phyloP scores from a whole-genome alignment of 2,329 filamentous ascomycete genomes.

The Colletotrichum tabaci region DNA sequence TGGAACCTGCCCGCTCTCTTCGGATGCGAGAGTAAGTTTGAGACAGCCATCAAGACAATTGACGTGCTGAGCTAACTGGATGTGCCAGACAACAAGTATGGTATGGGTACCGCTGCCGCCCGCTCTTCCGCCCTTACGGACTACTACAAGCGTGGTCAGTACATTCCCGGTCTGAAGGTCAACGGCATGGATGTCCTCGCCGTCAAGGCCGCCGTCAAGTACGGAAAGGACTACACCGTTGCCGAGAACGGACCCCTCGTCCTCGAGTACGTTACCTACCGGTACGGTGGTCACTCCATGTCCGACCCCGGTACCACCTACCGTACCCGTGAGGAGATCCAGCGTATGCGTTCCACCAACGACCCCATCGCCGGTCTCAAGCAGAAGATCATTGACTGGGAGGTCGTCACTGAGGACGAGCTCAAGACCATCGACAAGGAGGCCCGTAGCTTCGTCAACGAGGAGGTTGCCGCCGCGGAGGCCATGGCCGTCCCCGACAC shows the following conservation, averaged over 20 bases:
- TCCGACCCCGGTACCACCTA: slow-evolving; percentile 99
- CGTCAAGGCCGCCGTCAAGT: slow-evolving; percentile 95
- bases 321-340: slow-evolving; percentile 98
- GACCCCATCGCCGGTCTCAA: slow-evolving; percentile 98
- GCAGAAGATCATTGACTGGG: slow-evolving; percentile 98
- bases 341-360: slow-evolving; percentile 99
- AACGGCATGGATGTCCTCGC: slow-evolving; percentile 99
- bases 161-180: slow-evolving; percentile 99
- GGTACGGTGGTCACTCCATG: slow-evolving; percentile 99
- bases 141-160: slow-evolving; percentile 99
- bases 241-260: slow-evolving; percentile 93
- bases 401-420: slow-evolving; percentile 91
- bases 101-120: slow-evolving; percentile 97
- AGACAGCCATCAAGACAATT: background rate
- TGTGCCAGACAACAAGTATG: slow-evolving; percentile 95
- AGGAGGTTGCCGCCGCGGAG: slow-evolving; percentile 92
- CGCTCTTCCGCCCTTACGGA: slow-evolving; percentile 96
- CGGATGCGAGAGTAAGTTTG: slow-evolving; percentile 92
- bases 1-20: slow-evolving; percentile 98
- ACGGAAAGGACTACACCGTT: slow-evolving; percentile 89
- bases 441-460: slow-evolving; percentile 86
- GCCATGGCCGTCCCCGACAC: slow-evolving; percentile 86
- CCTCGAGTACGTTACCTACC: slow-evolving; percentile 99
- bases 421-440: slow-evolving; percentile 97
- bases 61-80: slow-evolving; percentile 46